A percentile compares a stretch with the other conserved stretches of the same genome.
These are phyloP conservation scores for Rhodamnia argentea DNA, from an alignment of 345 rosid genomes.

Conservation along the genomic window DNA sequence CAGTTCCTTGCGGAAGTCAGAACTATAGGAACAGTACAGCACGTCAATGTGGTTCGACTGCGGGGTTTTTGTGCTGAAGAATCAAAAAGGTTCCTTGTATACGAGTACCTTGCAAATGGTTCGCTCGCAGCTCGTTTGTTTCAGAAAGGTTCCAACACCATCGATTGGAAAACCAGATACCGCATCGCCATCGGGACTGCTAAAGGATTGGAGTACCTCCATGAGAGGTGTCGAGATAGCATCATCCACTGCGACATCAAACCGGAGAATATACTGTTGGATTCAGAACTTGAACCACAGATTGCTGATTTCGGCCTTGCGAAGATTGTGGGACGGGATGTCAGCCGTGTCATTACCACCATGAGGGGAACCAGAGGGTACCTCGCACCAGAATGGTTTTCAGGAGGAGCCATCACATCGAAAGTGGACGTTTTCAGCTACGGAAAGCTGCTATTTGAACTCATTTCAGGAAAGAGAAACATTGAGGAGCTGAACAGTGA, in stretches of 20 bases:
- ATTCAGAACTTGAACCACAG: not conserved
- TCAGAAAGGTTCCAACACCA: not conserved
- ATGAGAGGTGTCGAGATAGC: slow-evolving; percentile 7
- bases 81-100: slow-evolving; percentile 7
- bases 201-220: slow-evolving; percentile 12
- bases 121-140: slow-evolving; percentile 1
- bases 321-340: not conserved
- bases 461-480: slow-evolving; percentile 10
- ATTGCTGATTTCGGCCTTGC: slow-evolving; percentile 3
- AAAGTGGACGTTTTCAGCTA: slow-evolving; percentile 18
- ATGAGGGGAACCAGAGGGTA: slow-evolving; percentile 5
- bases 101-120: slow-evolving; percentile 13
- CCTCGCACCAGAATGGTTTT: slow-evolving; percentile 3
- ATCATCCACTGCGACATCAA: slow-evolving; percentile 4
- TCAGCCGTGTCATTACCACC: not conserved
- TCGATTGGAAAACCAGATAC: slow-evolving; percentile 12
- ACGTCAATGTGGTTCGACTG: slow-evolving; percentile 8
- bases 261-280: slow-evolving; percentile 5
- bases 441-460: slow-evolving; percentile 13
- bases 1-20: slow-evolving; percentile 14
- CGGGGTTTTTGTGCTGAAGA: slow-evolving; percentile 11
- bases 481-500: not conserved
- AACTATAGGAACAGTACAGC: slow-evolving; percentile 16
- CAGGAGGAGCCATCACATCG: slow-evolving; percentile 1
- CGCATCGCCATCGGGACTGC: slow-evolving; percentile 3